Conservation (phyloP, 306 rosid genomes). For the Oxytropis ochrocephala region DNA sequence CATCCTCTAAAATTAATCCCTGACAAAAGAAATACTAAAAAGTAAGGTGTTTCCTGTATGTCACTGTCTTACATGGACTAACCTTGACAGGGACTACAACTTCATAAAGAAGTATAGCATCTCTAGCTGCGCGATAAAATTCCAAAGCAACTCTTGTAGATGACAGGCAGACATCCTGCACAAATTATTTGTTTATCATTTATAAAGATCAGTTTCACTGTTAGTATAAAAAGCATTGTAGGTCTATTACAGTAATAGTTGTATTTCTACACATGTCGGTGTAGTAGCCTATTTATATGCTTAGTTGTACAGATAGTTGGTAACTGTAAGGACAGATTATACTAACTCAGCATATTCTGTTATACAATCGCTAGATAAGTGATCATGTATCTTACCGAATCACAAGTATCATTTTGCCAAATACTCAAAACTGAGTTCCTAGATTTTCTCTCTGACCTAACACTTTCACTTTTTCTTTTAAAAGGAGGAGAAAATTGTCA, state of each 20-base stretch:
- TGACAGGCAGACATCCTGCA: conserved; percentile 87
- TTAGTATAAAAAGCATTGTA: neutral
- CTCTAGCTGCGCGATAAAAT: conserved; percentile 84
- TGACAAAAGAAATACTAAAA: neutral
- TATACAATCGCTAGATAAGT: neutral
- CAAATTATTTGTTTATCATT: conserved; percentile 3
- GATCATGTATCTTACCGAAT: neutral
- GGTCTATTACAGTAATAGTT: neutral
- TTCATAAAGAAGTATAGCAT: conserved; percentile 87
- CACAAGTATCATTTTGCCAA: neutral
- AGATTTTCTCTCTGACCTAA: neutral
- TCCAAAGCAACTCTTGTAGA: conserved; percentile 88
- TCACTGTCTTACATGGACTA: conserved; percentile 31
- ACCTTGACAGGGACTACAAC: conserved; percentile 95
- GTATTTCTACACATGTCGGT: neutral
- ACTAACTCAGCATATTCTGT: neutral
- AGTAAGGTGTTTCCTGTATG: neutral
- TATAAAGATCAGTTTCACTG: conserved; percentile 17
- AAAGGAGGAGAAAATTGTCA: no score
- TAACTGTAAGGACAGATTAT: neutral
- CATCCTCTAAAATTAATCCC: neutral
- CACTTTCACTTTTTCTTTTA: neutral
- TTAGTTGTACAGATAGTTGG: neutral
- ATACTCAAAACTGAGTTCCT: neutral
- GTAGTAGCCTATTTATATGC: neutral